These are phyloP conservation scores for Silene vulgaris DNA, from an alignment of 179 eudicot genomes.

Conservation along the genomic window DNA sequence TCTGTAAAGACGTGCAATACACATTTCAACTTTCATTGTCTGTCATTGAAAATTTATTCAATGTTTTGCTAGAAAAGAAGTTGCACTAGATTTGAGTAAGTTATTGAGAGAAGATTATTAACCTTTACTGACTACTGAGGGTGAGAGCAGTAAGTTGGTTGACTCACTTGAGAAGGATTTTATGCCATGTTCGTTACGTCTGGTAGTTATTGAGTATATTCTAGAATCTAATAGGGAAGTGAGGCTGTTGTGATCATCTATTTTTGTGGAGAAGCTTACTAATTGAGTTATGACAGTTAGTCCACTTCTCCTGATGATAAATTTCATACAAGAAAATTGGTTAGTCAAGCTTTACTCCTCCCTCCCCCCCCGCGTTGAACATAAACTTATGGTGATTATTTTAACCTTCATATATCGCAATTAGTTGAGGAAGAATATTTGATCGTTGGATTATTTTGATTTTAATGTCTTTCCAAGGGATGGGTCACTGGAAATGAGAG, in stretches of 20 bases:
- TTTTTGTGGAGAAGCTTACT: constrained; percentile 10
- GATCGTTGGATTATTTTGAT: not conserved
- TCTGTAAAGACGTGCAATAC: not conserved
- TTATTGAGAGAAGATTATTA: not conserved
- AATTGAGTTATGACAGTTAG: not conserved
- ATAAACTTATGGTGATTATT: too few relatives aligned
- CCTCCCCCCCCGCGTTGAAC: too few relatives aligned
- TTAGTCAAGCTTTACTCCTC: too few relatives aligned
- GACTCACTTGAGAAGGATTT: not conserved
- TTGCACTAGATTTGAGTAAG: not conserved
- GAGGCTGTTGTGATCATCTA: constrained; percentile 12
- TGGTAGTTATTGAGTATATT: not conserved
- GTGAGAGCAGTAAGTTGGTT: not conserved
- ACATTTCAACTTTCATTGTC: not conserved
- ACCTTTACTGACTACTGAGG: not conserved
- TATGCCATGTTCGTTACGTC: not conserved
- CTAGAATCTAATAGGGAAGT: not conserved
- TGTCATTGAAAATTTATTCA: not conserved
- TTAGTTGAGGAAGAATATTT: too few relatives aligned
- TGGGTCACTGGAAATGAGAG: not conserved
- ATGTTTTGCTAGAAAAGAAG: constrained; percentile 5
- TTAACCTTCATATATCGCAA: too few relatives aligned
- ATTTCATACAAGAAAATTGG: not conserved
- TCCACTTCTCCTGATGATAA: not conserved
- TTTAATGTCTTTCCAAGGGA: not conserved